These are phyloP conservation scores for Aspergillus terreus DNA, from an alignment of 2,329 filamentous ascomycete species.

Conservation along the genomic window DNA sequence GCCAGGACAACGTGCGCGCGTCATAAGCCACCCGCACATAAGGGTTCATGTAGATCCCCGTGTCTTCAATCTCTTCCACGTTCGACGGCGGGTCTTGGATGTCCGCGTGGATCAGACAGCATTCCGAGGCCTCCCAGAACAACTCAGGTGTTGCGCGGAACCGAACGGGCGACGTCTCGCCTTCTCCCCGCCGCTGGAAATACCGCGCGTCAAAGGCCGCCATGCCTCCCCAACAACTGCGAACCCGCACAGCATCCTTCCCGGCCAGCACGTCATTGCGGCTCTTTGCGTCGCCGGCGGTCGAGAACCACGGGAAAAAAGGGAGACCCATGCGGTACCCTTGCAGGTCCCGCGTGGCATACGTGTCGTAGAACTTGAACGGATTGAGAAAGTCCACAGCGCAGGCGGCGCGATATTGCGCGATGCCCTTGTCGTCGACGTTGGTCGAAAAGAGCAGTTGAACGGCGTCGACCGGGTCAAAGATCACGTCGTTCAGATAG, in stretches of 20 bases:
- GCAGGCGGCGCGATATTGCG: slow-evolving; percentile 66
- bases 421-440: slow-evolving; percentile 46
- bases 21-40: slow-evolving; percentile 70
- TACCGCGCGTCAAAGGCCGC: slow-evolving; percentile 49
- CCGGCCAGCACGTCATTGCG: slow-evolving; percentile 61
- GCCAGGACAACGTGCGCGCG: slow-evolving; percentile 53
- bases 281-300: slow-evolving; percentile 47
- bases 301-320: slow-evolving; percentile 69
- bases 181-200: slow-evolving; percentile 30
- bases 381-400: slow-evolving; percentile 71
- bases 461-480: slow-evolving; percentile 55
- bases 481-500: slow-evolving; percentile 65
- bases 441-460: slow-evolving; percentile 63
- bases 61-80: slow-evolving; percentile 38
- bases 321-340: slow-evolving; percentile 66
- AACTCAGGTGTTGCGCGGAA: slow-evolving; percentile 58
- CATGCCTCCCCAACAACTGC: slow-evolving; percentile 76
- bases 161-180: slow-evolving; percentile 39
- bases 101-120: slow-evolving; percentile 56
- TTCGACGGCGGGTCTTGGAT: slow-evolving; percentile 36
- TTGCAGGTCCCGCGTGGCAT: slow-evolving; percentile 67
- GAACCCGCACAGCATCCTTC: slow-evolving; percentile 60
- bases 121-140: slow-evolving; percentile 63
- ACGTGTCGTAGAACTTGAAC: slow-evolving; percentile 74
- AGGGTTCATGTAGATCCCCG: slow-evolving; percentile 70